Evolutionary conservation across 2,329 filamentous ascomycete genomes (phyloP).

Genomic region (Aspergillus ustus): DNA sequence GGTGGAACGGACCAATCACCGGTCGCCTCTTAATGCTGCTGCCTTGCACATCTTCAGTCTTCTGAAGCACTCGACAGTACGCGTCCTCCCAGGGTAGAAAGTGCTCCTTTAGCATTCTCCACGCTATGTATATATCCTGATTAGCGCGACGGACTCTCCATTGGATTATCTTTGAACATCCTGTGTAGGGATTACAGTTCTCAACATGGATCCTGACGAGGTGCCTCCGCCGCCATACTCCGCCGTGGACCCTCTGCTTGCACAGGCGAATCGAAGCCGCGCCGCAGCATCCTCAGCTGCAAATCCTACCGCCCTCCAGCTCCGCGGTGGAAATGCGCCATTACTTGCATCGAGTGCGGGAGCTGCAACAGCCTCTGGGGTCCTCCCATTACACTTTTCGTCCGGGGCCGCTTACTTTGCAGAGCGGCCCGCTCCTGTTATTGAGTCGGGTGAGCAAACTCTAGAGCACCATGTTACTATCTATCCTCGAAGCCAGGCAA

Average conservation of each 20-base stretch:
- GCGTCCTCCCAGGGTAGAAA: not conserved
- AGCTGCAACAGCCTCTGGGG: conserved; percentile 18
- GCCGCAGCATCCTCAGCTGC: conserved; percentile 23
- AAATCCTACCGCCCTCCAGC: conserved; percentile 21
- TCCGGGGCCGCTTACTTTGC: conserved; percentile 45
- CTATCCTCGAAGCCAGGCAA: conserved; percentile 46
- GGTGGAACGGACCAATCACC: conserved; percentile 11
- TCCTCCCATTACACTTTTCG: conserved; percentile 38
- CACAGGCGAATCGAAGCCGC: conserved; percentile 26
- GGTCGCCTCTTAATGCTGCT: conserved; percentile 34
- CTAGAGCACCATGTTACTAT: conserved; percentile 46
- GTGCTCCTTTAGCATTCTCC: conserved; percentile 10
- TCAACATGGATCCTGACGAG: conserved; percentile 43
- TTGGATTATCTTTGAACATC: not conserved
- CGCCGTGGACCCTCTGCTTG: conserved; percentile 43
- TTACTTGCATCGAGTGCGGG: conserved; percentile 25
- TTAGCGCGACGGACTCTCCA: conserved; percentile 11
- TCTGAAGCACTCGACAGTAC: not conserved
- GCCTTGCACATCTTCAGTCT: conserved; percentile 29
- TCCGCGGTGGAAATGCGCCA: conserved; percentile 27
- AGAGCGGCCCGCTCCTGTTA: conserved; percentile 36
- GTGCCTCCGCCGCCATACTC: conserved; percentile 49
- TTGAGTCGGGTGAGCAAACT: conserved; percentile 30
- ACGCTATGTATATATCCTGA: conserved; percentile 25
- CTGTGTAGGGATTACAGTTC: conserved; percentile 2